A percentile compares a stretch with the other conserved stretches of the same genome.
These are phyloP conservation scores for Staphylotrichum longicolle DNA, from an alignment of 495 filamentous ascomycete genomes.

Conservation along the genomic window DNA sequence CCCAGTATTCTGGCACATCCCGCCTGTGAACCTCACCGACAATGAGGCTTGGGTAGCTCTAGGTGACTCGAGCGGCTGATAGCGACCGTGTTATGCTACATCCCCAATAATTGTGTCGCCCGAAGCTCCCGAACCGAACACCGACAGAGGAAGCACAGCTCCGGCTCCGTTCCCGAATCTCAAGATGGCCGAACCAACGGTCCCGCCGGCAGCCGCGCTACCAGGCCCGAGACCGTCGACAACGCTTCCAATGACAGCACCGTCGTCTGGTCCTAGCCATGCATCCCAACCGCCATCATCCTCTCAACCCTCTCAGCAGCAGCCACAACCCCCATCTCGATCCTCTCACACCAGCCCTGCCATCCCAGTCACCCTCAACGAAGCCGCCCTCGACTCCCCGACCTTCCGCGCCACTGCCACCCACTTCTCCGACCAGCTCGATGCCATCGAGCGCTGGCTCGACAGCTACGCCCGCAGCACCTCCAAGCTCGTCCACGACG, in stretches of 20 bases:
- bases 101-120: too few species aligned
- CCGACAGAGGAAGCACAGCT: too few species aligned
- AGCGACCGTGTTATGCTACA: too few species aligned
- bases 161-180: too few species aligned
- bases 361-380: slow-evolving; percentile 82
- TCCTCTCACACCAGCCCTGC: slow-evolving; percentile 34
- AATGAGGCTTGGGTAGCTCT: too few species aligned
- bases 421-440: slow-evolving; percentile 91
- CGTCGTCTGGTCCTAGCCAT: neutral
- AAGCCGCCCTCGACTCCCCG: slow-evolving; percentile 93
- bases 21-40: too few species aligned
- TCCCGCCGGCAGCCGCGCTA: slow-evolving; percentile 20
- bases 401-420: slow-evolving; percentile 86
- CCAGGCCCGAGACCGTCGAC: slow-evolving; percentile 10
- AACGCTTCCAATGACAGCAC: slow-evolving; percentile 1
- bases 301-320: slow-evolving; percentile 5
- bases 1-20: too few species aligned
- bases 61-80: too few species aligned
- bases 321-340: neutral
- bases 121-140: too few species aligned
- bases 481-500: slow-evolving; percentile 71
- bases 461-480: slow-evolving; percentile 79
- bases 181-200: slow-evolving; percentile 19
- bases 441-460: slow-evolving; percentile 89
- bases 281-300: slow-evolving; percentile 10